Base-by-base conservation (phyloP, 306 rosid species). In the Begonia masoniana region DNA sequence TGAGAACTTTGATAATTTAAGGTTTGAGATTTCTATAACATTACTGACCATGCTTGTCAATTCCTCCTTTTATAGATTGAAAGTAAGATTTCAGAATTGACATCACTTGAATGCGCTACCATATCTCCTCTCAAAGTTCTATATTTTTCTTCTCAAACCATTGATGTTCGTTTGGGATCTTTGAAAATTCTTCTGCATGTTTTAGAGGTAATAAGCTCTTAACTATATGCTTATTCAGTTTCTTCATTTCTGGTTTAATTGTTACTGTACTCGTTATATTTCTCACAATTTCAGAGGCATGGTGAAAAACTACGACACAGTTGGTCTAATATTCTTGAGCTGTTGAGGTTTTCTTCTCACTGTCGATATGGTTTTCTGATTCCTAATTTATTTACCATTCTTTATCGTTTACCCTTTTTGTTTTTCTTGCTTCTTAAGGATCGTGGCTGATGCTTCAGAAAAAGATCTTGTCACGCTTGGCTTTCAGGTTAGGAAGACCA, bases 101-200 rank as follows among this genome's bases (percentile, higher is more conserved):
- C 66, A 59, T 72, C 94, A 73, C 87, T 89, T 61, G 97, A 85
- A 66, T 85, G 91, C 66, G 81, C 91, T 67, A 78, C 75, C 73
- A 75, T 89, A 76, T 85, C 94, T 61, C 91, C 94, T 0, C 63
- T 89, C 12, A 75, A 80, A 77, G 79, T 77, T 78, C 94, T 89
- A 43, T 89, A 85, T 71, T 76, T 71, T 65, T 82, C 97, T 67
- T 76, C 80, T 60, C 80, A 82, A 70, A 80, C 73, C 64, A 65
- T 76, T 64, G 97, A 85, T 70, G 79, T 77, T 41, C 94, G 76
- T 59, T 56, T 67, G 68, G 95, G 97, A 54, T 85, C 97, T 52
- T 73, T 89, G 76, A 89, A 82, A 76, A 85, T 89, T 76, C 97
- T 89, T 56, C 87, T 85, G 72, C 97, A 89, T 76, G 87, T 78